Evolutionary conservation across 23 red algal species (phyloP), one percentile per base, ranked within the genome.

Genomic region (Gracilariopsis chorda): DNA sequence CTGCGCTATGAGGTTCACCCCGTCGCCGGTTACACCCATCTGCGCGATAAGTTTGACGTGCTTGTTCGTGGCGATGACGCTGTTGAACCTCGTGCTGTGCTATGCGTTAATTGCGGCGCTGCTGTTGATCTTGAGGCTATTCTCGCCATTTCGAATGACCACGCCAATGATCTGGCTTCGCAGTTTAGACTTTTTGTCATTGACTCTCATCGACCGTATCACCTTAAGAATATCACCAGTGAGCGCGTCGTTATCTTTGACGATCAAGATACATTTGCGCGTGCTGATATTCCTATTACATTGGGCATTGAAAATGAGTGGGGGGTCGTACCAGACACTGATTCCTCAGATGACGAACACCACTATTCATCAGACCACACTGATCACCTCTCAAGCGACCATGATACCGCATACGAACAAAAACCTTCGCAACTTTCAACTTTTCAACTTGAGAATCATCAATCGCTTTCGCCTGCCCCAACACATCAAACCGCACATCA

Each of bases 1-100:
- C 47, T 94, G 63, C 93, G 84, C 49, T 98, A 95, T 80, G 90
- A 98, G 56, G 64, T 98, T 2, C 88, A 95, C 65, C 96, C 96
- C 33, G 93, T 98, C 34, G 57, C 28, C 28, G 90, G 90, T 25
- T 95, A 95, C 69, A 47, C 65, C 48, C 51, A 98, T 24, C 65
- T 98, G 4, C 63, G 58, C 14, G 48, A 59, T 48, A 81, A 87
- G 51, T 98, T 96, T 60, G 29, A 63, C 33, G 83, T 51, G 10
- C 59, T 89, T 36, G 87, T 67, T 12, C 48, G 46, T 39, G 72
- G 82, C 51, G 46, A 91, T 27, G 55, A 57, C 28, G 85, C 46
- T 21, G 40, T 86, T 24, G 78, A 95, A 43, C 86, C 93, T 51
- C 88, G 95, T 20, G 86, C 86, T 21, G 60, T 84, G 21, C 30